A percentile compares a stretch with the other conserved stretches of the same genome.
phyloP scores from a whole-genome alignment of 305 asterid genomes.

The Fraxinus ornus region DNA sequence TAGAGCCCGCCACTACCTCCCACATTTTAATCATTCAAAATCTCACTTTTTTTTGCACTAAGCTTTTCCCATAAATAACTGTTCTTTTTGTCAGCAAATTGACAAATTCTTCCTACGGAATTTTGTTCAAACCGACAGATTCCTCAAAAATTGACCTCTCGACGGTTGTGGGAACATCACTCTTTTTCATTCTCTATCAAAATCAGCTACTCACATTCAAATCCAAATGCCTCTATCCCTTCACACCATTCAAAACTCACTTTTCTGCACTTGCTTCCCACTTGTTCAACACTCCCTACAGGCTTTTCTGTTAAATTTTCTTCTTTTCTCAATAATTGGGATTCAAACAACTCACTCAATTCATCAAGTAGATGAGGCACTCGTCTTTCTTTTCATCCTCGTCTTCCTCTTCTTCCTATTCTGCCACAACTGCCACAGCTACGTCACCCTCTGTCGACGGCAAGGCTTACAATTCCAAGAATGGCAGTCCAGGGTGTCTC shows the following conservation, averaged over 20 bases:
- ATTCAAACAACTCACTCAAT: neutral
- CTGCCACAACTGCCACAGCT: constrained; percentile 5
- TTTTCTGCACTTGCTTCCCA: constrained; percentile 22
- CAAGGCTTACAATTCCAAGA: constrained; percentile 14
- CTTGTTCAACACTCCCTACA: constrained; percentile 13
- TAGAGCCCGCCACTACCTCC: constrained; percentile 36
- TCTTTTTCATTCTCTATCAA: constrained; percentile 29
- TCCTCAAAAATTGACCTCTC: constrained; percentile 33
- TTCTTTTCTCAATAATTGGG: constrained; percentile 1
- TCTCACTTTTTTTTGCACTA: neutral
- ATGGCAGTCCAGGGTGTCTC: constrained; percentile 36
- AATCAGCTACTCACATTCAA: neutral
- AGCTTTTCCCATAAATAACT: neutral
- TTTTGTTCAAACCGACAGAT: constrained; percentile 2
- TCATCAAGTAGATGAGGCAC: constrained; percentile 38
- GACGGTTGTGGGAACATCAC: constrained; percentile 24
- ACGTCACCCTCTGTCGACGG: neutral
- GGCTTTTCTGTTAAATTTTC: constrained; percentile 13
- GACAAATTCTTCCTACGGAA: neutral
- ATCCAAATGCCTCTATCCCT: constrained; percentile 32
- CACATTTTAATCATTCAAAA: constrained; percentile 17
- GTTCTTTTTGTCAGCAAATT: constrained; percentile 10
- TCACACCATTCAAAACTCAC: constrained; percentile 38
- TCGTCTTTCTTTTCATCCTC: constrained; percentile 34
- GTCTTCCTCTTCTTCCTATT: constrained; percentile 18